Evolutionary conservation across 176 grass and related monocot genomes (phyloP), one percentile per base, ranked within the genome.

Genomic region (Triticum urartu): DNA sequence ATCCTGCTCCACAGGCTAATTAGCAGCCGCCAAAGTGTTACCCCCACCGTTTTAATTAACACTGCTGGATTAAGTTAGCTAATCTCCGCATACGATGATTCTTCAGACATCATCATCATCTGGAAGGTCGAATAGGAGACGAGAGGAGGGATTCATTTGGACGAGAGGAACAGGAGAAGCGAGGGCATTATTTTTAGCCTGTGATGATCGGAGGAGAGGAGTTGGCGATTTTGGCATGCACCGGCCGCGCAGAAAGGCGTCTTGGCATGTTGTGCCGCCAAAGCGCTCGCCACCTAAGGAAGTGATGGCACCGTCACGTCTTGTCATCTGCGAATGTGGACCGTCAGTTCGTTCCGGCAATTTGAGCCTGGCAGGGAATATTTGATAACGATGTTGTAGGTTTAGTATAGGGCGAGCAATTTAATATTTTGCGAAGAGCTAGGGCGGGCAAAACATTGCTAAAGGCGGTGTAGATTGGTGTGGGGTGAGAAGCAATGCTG

Each of bases 181-280:
- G 34, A 42, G 64, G 34, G 78, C 17, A 26, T n/a, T 42, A 43
- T 43, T 20, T 22, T 45, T 67, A 14, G 28, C 25, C 13, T 12
- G 63, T 7, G 69, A 75, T 21, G 6, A 79, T 65, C 8, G 47
- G 74, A 80, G 72, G 39, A 10, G 47, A 87, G 74, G 22, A 24
- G 68, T 20, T 15, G 36, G 63, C 63, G 26, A 21, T 38, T 18
- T 47, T 62, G 17, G 39, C 86, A 65, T 65, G 39, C 86, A 65
- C 82, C 78, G 82, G 22, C 82, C 81, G 11, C 8, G 86, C 78
- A 72, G 72, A 91, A 91, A 82, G 64, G 40, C 77, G 22, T 21
- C 43, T 85, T 85, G 82, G 71, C 90, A 82, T n/a, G 15, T 88
- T 75, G 72, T 75, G 72, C 72, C 42, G 72, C 72, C 72, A 75